Evolutionary conservation across 2,329 filamentous ascomycete genomes (phyloP).

Genomic region (Curvularia sp.): DNA sequence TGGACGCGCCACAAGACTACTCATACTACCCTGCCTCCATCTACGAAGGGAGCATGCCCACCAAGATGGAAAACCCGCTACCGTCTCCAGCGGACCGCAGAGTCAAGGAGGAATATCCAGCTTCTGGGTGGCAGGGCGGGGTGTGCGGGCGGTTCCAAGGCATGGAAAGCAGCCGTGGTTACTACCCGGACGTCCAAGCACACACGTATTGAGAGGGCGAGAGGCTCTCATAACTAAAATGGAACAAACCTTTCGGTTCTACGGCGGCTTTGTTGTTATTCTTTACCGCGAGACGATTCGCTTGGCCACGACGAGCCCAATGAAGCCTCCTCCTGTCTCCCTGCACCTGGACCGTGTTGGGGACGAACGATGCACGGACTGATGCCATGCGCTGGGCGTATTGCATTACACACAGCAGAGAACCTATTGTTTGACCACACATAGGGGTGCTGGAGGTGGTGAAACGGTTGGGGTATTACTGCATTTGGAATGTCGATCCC

Average conservation of each 20-base stretch:
- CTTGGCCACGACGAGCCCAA: slow-evolving; percentile 23
- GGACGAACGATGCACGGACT: slow-evolving; percentile 35
- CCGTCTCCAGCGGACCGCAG: slow-evolving; percentile 44
- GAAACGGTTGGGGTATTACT: slow-evolving; percentile 31
- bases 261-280: slow-evolving; percentile 22
- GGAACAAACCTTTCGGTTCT: slow-evolving; percentile 2
- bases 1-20: slow-evolving; percentile 54
- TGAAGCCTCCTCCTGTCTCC: not conserved
- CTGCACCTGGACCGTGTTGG: slow-evolving; percentile 8
- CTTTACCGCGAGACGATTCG: slow-evolving; percentile 27
- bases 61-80: slow-evolving; percentile 42
- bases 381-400: slow-evolving; percentile 14
- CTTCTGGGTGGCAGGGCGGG: slow-evolving; percentile 49
- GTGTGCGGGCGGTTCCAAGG: slow-evolving; percentile 55
- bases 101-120: slow-evolving; percentile 54
- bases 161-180: slow-evolving; percentile 56
- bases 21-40: slow-evolving; percentile 56
- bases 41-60: slow-evolving; percentile 50
- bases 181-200: slow-evolving; percentile 54
- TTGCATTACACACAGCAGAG: slow-evolving; percentile 22
- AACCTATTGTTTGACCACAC: slow-evolving; percentile 19
- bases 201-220: slow-evolving; percentile 46
- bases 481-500: slow-evolving; percentile 26
- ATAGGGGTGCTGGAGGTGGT: slow-evolving; percentile 20
- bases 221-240: not conserved